Evolutionary conservation across 2,329 filamentous ascomycete genomes (phyloP).

Genomic region (Apiospora malaysiana): DNA sequence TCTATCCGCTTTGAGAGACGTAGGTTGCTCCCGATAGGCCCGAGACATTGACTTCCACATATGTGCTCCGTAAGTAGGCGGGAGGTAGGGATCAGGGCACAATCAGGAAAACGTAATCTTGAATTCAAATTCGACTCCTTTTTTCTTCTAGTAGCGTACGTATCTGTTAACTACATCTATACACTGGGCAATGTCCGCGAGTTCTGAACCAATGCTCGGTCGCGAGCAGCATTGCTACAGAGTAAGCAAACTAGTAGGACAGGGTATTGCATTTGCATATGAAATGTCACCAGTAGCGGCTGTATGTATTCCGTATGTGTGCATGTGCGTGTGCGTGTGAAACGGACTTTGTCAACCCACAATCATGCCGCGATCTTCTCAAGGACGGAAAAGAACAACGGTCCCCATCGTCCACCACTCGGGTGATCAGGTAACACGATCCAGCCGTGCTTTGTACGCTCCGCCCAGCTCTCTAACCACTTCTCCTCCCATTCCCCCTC

Average conservation of each 20-base stretch:
- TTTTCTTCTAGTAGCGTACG: background rate
- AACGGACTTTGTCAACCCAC: background rate
- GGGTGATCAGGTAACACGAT: conserved; percentile 47
- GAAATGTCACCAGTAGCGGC: background rate
- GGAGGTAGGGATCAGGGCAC: conserved; percentile 2
- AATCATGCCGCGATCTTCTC: conserved; percentile 38
- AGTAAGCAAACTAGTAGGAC: background rate
- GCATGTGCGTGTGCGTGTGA: background rate
- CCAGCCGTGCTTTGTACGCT: conserved; percentile 44
- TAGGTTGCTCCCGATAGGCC: conserved; percentile 10
- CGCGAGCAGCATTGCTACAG: background rate
- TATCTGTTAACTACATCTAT: background rate
- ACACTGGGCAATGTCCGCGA: background rate
- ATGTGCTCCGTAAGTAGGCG: background rate
- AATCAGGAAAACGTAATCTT: background rate
- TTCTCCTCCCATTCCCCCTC: background rate
- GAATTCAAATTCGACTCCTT: background rate
- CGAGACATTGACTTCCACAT: conserved; percentile 7
- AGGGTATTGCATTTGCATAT: background rate
- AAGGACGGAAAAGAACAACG: conserved; percentile 46
- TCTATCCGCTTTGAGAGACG: background rate
- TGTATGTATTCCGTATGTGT: background rate
- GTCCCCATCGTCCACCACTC: conserved; percentile 43
- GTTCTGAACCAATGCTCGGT: too few species aligned
- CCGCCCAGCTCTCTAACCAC: conserved; percentile 34